Percentiles rank a stretch among this genome's conserved stretches.
These are phyloP conservation scores for Epicoccum nigrum DNA, from an alignment of 2,329 filamentous ascomycete genomes.

Conservation along the genomic window DNA sequence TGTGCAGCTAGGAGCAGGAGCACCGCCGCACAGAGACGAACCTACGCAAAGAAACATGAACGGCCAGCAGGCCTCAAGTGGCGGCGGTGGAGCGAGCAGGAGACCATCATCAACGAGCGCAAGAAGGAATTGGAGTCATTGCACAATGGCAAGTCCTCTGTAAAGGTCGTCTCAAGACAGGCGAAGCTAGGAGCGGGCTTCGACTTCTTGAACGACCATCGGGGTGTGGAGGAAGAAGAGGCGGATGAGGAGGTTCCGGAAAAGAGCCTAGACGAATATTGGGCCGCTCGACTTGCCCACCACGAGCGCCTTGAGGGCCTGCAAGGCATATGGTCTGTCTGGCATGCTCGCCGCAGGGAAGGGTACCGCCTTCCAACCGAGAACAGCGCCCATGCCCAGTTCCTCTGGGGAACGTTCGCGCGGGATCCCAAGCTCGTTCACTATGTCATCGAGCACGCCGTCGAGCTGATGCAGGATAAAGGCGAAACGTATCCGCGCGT, in stretches of 20 bases:
- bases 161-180: not conserved
- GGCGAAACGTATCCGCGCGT: slow-evolving; percentile 46
- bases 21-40: slow-evolving; percentile 15
- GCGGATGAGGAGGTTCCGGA: slow-evolving; percentile 5
- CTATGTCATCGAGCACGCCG: slow-evolving; percentile 50
- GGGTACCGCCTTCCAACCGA: slow-evolving; percentile 49
- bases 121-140: slow-evolving; percentile 19
- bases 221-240: slow-evolving; percentile 13
- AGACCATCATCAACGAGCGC: slow-evolving; percentile 6
- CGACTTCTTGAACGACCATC: not conserved
- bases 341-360: slow-evolving; percentile 48
- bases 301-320: slow-evolving; percentile 50
- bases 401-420: slow-evolving; percentile 56
- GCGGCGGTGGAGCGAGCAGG: slow-evolving; percentile 22
- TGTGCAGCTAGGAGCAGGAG: slow-evolving; percentile 19
- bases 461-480: slow-evolving; percentile 48
- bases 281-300: slow-evolving; percentile 51
- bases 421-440: slow-evolving; percentile 43
- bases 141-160: slow-evolving; percentile 11
- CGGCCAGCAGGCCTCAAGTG: slow-evolving; percentile 16
- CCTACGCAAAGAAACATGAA: slow-evolving; percentile 18
- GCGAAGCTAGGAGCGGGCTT: not conserved
- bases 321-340: slow-evolving; percentile 52
- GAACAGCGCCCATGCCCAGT: slow-evolving; percentile 47
- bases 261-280: slow-evolving; percentile 38